Evolutionary conservation across 768 basidiomycete genomes (phyloP), one percentile per base, ranked within the genome.

Genomic region (Nidularia sp.): DNA sequence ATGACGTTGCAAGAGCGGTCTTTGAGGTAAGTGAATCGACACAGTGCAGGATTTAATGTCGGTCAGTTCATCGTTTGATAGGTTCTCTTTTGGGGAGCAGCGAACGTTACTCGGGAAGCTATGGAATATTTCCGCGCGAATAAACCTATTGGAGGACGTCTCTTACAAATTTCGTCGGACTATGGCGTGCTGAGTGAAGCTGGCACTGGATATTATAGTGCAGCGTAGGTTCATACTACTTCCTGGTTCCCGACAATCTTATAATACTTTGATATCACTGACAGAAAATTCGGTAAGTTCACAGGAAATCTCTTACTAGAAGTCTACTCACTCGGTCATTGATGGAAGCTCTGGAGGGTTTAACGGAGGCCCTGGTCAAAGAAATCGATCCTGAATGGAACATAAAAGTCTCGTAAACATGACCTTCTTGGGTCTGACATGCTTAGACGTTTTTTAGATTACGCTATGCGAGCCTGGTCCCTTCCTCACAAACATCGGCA

Each of bases 371-470:
- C 1, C 54, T 78, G 29, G 60, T 59, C 3, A 57, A 61, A 41
- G 77, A 79, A 52, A 51, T 77, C 2, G 74, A 77, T 44, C 76
- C 77, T 8, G 61, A 32, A 18, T 79, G 77, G 77, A 74, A 77
- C 48, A 76, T 78, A 58, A 76, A 71, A 60, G 77, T 74, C 48
- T 41, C 12, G 12, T 22, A 45, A 13, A n/a, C n/a, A 65, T 41
- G 25, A 29, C 25, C 25, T 29, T 29, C 25, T 29, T 29, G 25
- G 25, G 2, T 29, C 25, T 29, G 25, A 29, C 1, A 29, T 29
- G 25, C 25, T 29, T 29, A 29, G 25, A 29, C 25, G 1, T 29
- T 29, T 29, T 29, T 29, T 44, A 62, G 61, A 47, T 62, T 12
- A 56, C 57, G 13, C 45, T 62, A 18, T 34, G 57, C 18, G 55